Conservation (phyloP, 345 rosid species). For the Boechera retrofracta region DNA sequence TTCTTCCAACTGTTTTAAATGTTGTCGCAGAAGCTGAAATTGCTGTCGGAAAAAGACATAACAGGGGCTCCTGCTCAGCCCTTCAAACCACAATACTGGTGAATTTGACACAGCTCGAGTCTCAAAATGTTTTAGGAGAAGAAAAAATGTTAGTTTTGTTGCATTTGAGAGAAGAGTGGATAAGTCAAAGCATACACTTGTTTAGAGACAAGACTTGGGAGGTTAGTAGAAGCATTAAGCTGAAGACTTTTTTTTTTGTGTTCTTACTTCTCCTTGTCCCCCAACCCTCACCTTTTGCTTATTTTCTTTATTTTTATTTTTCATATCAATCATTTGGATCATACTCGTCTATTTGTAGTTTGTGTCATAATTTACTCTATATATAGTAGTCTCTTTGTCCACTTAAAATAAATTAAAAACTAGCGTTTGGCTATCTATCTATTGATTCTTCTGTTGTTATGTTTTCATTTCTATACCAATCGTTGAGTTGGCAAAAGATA, state of each 20-base stretch:
- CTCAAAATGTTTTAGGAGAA: neutral
- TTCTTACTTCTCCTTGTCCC: constrained; percentile 14
- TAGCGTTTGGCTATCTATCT: no score
- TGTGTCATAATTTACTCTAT: constrained; percentile 10
- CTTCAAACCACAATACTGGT: constrained; percentile 46
- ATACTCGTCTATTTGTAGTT: constrained; percentile 19
- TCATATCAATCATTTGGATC: constrained; percentile 8
- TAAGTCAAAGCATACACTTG: constrained; percentile 7
- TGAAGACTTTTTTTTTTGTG: neutral
- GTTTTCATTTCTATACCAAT: no score
- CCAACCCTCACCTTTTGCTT: constrained; percentile 17
- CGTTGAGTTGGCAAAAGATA: neutral
- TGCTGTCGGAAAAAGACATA: constrained; percentile 53
- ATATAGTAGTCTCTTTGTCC: neutral
- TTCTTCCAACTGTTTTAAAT: constrained; percentile 12
- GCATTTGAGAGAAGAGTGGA: neutral
- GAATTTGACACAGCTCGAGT: constrained; percentile 20
- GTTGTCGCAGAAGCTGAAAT: constrained; percentile 67
- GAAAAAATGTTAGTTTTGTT: constrained; percentile 8
- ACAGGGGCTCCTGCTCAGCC: constrained; percentile 41
- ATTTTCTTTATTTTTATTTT: neutral
- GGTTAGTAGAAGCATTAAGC: constrained; percentile 9
- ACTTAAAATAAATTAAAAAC: neutral
- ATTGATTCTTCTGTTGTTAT: neutral
- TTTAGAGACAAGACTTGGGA: constrained; percentile 3